Evolutionary conservation across 306 rosid species (phyloP).

Genomic region (Canavalia gladiata): DNA sequence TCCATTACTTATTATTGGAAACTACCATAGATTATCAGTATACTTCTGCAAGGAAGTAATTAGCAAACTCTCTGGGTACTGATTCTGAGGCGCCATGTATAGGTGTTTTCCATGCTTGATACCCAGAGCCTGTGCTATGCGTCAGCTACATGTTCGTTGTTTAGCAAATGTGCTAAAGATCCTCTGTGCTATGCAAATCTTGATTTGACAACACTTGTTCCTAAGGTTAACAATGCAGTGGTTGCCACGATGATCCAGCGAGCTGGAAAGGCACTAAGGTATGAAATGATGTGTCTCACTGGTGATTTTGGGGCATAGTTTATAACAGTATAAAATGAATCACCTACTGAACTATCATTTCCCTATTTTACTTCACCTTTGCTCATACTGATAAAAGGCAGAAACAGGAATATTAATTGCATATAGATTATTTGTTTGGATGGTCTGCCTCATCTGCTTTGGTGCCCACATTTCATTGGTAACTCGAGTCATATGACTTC

Average conservation of each 20-base stretch:
- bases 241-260: slow-evolving; percentile 95
- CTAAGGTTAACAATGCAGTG: slow-evolving; percentile 95
- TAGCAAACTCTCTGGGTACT: slow-evolving; percentile 34
- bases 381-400: neutral
- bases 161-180: slow-evolving; percentile 93
- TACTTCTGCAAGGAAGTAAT: slow-evolving; percentile 20
- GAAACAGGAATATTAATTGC: slow-evolving; percentile 10
- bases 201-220: slow-evolving; percentile 83
- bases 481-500: slow-evolving; percentile 17
- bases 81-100: slow-evolving; percentile 45
- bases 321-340: slow-evolving; percentile 11
- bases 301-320: slow-evolving; percentile 19
- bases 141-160: slow-evolving; percentile 87
- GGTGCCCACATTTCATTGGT: neutral
- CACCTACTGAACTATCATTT: slow-evolving; percentile 18
- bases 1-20: neutral
- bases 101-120: slow-evolving; percentile 96
- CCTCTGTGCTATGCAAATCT: slow-evolving; percentile 85
- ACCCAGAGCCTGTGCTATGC: slow-evolving; percentile 90
- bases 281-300: slow-evolving; percentile 39
- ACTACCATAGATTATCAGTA: slow-evolving; percentile 5
- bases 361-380: slow-evolving; percentile 4
- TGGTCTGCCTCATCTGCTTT: slow-evolving; percentile 27
- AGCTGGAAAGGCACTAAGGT: slow-evolving; percentile 91
- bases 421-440: slow-evolving; percentile 32